Conservation (phyloP, 441 rosid genomes). For the Melastoma candidum region DNA sequence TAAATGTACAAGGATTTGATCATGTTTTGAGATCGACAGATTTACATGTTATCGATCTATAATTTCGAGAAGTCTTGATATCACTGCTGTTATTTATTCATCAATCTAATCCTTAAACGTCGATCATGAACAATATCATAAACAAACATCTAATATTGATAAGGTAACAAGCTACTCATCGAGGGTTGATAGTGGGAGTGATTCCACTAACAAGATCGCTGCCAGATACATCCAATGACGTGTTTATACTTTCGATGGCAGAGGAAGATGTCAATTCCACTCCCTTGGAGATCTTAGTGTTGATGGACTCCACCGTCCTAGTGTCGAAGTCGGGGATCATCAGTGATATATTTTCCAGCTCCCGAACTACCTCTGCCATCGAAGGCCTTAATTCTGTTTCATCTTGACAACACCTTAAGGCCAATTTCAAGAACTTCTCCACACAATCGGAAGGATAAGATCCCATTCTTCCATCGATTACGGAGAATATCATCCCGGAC, state of each 20-base stretch:
- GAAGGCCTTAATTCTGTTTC: slow-evolving; percentile 79
- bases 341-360: slow-evolving; percentile 63
- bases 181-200: slow-evolving; percentile 59
- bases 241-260: slow-evolving; percentile 30
- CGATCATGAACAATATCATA: too few species aligned
- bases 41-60: too few species aligned
- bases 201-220: slow-evolving; percentile 83
- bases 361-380: slow-evolving; percentile 81
- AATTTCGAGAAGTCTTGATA: too few species aligned
- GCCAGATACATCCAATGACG: slow-evolving; percentile 76
- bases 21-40: too few species aligned
- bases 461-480: slow-evolving; percentile 74
- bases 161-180: slow-evolving; percentile 23
- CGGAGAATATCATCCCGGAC: slow-evolving; percentile 67
- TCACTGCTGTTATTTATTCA: too few species aligned
- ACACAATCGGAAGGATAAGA: slow-evolving; percentile 80
- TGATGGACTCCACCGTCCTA: slow-evolving; percentile 10
- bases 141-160: too few species aligned
- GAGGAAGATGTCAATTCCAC: slow-evolving; percentile 29
- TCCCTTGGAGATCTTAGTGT: slow-evolving; percentile 10
- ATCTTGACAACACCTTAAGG: slow-evolving; percentile 63
- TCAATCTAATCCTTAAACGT: too few species aligned
- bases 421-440: slow-evolving; percentile 68
- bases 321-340: slow-evolving; percentile 47
- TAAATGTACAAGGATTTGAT: too few species aligned